Percentiles rank a stretch among this genome's conserved stretches.
Evolutionary conservation across 768 basidiomycete genomes (phyloP).

Genomic region (Boletus vermiculosoides): DNA sequence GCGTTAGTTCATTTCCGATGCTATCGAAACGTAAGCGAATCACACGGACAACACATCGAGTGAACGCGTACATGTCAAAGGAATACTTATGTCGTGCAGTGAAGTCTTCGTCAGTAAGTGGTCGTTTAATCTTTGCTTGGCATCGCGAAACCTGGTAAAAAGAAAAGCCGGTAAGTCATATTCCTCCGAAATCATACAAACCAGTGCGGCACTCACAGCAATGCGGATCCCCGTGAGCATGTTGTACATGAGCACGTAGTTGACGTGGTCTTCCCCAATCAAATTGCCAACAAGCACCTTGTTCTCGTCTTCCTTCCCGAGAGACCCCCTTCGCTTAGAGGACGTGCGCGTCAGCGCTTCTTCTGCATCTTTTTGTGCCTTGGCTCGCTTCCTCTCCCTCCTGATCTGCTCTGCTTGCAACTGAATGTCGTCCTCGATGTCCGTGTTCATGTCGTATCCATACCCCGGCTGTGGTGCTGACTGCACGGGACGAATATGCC

Average conservation of each 20-base stretch:
- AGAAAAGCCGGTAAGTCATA: constrained; percentile 6
- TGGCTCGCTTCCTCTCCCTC: constrained; percentile 74
- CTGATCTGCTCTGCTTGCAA: constrained; percentile 87
- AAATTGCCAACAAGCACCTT: constrained; percentile 85
- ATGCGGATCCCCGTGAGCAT: constrained; percentile 99
- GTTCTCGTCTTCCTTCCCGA: constrained; percentile 43
- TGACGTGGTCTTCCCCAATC: constrained; percentile 97
- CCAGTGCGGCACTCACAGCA: constrained; percentile 54
- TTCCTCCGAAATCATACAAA: not conserved
- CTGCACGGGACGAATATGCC: constrained; percentile 34
- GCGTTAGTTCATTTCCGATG: constrained; percentile 96
- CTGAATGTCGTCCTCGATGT: constrained; percentile 63
- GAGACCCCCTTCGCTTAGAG: constrained; percentile 23
- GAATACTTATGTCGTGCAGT: constrained; percentile 89
- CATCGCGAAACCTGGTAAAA: constrained; percentile 79
- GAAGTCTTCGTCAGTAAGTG: constrained; percentile 85
- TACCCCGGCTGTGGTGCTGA: constrained; percentile 36
- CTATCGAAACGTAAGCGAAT: constrained; percentile 38
- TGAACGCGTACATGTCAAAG: constrained; percentile 81
- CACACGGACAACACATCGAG: not conserved
- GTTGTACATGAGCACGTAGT: constrained; percentile 99
- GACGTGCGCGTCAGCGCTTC: constrained; percentile 46
- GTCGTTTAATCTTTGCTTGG: constrained; percentile 90
- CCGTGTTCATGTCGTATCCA: constrained; percentile 38
- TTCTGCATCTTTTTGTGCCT: constrained; percentile 62